phyloP scores from a whole-genome alignment of 305 asterid species.

The Rubia balearica region DNA sequence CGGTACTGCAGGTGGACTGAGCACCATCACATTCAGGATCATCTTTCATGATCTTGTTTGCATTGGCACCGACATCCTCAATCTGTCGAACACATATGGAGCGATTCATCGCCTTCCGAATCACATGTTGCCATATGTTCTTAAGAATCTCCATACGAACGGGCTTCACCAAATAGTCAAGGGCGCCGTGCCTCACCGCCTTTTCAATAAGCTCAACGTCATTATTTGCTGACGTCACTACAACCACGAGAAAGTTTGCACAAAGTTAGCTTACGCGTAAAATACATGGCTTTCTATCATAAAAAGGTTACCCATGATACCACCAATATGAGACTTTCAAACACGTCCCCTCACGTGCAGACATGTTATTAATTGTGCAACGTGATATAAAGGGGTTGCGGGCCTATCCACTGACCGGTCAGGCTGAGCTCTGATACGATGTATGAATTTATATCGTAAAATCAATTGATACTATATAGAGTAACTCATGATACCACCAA shows the following conservation, averaged over 20 bases:
- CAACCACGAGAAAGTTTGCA: background rate
- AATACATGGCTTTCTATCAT: no score
- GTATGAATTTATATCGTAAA: no score
- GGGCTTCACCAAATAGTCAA: slow-evolving; percentile 84
- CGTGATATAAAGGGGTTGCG: no score
- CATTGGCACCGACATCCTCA: slow-evolving; percentile 24
- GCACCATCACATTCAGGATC: slow-evolving; percentile 41
- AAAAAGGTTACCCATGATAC: no score
- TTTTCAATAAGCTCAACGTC: slow-evolving; percentile 58
- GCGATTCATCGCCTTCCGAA: slow-evolving; percentile 44
- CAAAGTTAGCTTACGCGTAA: background rate
- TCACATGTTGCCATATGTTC: slow-evolving; percentile 84
- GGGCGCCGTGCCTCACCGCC: slow-evolving; percentile 72
- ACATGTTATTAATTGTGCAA: no score
- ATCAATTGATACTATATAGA: no score
- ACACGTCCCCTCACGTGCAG: no score
- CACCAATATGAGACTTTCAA: no score
- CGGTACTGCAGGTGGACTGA: slow-evolving; percentile 28
- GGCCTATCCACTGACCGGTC: no score
- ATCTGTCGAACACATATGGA: slow-evolving; percentile 18
- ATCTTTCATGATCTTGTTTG: slow-evolving; percentile 26
- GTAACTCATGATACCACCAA: no score
- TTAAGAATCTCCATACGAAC: slow-evolving; percentile 67
- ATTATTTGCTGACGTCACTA: slow-evolving; percentile 30
- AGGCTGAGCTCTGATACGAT: no score